A percentile compares a stretch with the other conserved stretches of the same genome.
These are phyloP conservation scores for Daldinia decipiens DNA, from an alignment of 495 filamentous ascomycete species.

Conservation along the genomic window DNA sequence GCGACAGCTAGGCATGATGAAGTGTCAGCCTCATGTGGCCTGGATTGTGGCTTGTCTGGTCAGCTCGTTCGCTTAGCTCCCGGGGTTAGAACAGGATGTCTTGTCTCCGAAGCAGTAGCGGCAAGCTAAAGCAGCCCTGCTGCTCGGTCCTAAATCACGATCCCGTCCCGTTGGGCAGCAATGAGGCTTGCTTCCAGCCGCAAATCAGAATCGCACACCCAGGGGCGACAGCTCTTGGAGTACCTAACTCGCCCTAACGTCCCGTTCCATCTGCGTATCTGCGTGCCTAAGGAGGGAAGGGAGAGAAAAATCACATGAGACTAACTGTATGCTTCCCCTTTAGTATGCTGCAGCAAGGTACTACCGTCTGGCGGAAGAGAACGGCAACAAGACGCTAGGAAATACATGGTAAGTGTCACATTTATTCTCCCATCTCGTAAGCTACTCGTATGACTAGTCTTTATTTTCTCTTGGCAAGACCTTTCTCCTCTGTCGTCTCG, in stretches of 20 bases:
- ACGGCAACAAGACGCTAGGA: constrained; percentile 87
- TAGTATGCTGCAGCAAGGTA: constrained; percentile 91
- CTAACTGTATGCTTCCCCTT: constrained; percentile 51
- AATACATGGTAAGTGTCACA: constrained; percentile 86
- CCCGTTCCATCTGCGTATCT: constrained; percentile 25
- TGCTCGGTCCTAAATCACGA: constrained; percentile 32
- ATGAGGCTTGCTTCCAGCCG: constrained; percentile 45
- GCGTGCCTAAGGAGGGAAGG: constrained; percentile 29
- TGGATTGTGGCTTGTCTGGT: constrained; percentile 42
- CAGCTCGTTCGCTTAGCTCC: constrained; percentile 37
- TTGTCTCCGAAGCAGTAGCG: constrained; percentile 20
- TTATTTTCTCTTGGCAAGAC: constrained; percentile 27
- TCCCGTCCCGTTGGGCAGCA: constrained; percentile 54
- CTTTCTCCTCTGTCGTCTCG: constrained; percentile 13
- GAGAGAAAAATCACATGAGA: constrained; percentile 46
- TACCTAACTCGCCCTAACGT: constrained; percentile 31
- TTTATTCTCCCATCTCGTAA: constrained; percentile 34
- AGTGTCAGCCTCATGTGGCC: constrained; percentile 48
- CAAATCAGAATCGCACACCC: constrained; percentile 38
- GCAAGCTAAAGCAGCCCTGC: constrained; percentile 36
- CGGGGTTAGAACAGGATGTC: constrained; percentile 26
- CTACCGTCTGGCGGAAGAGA: constrained; percentile 89
- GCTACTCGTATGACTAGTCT: constrained; percentile 37
- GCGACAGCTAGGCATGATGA: constrained; percentile 37
- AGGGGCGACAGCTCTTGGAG: constrained; percentile 25